These are phyloP conservation scores for Pseudopyrenochaeta lycopersici DNA, from an alignment of 2,329 filamentous ascomycete genomes.

Conservation along the genomic window DNA sequence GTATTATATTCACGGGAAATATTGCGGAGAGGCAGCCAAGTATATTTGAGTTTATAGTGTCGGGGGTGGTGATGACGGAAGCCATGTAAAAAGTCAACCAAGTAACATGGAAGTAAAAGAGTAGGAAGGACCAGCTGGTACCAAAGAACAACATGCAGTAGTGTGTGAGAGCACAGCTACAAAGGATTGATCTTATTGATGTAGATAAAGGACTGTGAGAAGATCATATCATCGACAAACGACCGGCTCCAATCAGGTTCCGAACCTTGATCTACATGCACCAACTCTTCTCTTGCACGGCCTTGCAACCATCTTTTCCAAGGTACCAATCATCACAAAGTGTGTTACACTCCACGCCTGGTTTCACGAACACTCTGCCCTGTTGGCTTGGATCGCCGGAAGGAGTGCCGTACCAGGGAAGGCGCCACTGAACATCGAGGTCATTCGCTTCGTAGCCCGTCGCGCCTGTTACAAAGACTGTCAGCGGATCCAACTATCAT, in stretches of 20 bases:
- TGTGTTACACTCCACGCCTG: conserved; percentile 21
- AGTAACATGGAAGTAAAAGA: too few species aligned
- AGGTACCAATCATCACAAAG: conserved; percentile 22
- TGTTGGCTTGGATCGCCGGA: conserved; percentile 15
- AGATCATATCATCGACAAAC: not conserved
- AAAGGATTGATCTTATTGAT: too few species aligned
- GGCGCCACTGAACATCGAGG: not conserved
- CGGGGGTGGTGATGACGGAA: too few species aligned
- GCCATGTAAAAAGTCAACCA: too few species aligned
- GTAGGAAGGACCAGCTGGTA: too few species aligned
- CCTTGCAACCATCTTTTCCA: conserved; percentile 28
- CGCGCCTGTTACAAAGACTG: not conserved
- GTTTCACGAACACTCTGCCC: conserved; percentile 28
- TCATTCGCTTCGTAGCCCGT: conserved; percentile 1
- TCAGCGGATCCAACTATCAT: not conserved
- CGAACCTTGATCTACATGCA: not conserved
- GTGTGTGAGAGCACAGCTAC: too few species aligned
- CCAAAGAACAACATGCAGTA: too few species aligned
- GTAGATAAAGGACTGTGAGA: too few species aligned
- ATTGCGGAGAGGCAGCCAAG: too few species aligned
- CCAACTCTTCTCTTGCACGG: conserved; percentile 11
- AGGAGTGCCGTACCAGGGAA: conserved; percentile 1
- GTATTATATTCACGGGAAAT: too few species aligned
- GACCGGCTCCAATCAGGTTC: not conserved
- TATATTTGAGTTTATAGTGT: too few species aligned